Conservation (phyloP, 495 filamentous ascomycete genomes). For the Penicillium malachiteum region DNA sequence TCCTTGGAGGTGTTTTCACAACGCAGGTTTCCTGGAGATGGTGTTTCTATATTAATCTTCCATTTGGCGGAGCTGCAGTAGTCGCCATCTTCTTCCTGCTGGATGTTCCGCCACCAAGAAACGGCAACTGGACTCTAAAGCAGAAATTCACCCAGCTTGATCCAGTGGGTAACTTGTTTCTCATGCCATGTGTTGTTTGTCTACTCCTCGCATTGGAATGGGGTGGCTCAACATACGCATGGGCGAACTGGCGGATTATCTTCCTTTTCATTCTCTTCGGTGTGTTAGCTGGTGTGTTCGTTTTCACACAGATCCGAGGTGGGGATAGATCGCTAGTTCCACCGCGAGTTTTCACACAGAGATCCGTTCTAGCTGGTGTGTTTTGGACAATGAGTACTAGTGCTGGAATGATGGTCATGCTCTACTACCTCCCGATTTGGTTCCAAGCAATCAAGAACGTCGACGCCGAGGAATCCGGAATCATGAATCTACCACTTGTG, state of each 20-base stretch:
- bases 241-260: slow-evolving; percentile 31
- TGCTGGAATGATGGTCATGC: slow-evolving; percentile 18
- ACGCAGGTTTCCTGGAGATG: slow-evolving; percentile 24
- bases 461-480: slow-evolving; percentile 60
- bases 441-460: slow-evolving; percentile 72
- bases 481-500: slow-evolving; percentile 65
- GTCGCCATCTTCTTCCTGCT: slow-evolving; percentile 44
- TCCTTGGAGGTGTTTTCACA: slow-evolving; percentile 33
- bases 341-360: slow-evolving; percentile 2
- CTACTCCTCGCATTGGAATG: slow-evolving; percentile 42
- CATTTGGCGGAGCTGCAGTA: slow-evolving; percentile 43
- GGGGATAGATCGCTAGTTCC: slow-evolving; percentile 27
- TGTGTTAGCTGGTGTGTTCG: slow-evolving; percentile 23
- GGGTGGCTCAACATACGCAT: slow-evolving; percentile 34
- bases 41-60: slow-evolving; percentile 56
- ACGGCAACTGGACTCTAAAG: slow-evolving; percentile 21
- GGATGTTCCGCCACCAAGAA: slow-evolving; percentile 25
- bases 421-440: slow-evolving; percentile 60
- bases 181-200: slow-evolving; percentile 31
- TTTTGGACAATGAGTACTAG: slow-evolving; percentile 13
- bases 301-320: slow-evolving; percentile 8
- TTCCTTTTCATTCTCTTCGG: slow-evolving; percentile 35
- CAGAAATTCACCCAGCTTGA: slow-evolving; percentile 39
- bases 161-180: slow-evolving; percentile 21
- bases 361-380: slow-evolving; percentile 7